These are phyloP conservation scores for Selaginella tamariscina DNA, from an alignment of 75 land plant genomes.

Conservation along the genomic window DNA sequence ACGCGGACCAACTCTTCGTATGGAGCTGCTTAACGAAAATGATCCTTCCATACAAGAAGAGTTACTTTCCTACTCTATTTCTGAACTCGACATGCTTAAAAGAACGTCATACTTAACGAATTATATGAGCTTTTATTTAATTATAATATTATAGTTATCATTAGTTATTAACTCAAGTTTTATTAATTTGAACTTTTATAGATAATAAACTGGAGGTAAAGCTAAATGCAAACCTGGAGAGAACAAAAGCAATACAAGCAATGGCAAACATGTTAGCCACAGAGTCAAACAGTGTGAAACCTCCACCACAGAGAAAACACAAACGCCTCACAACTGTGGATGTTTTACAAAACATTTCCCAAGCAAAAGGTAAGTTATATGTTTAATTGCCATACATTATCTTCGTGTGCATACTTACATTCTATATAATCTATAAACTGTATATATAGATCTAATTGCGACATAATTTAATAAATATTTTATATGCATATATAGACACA, in stretches of 20 bases:
- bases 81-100: not conserved
- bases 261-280: not conserved
- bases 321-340: not conserved
- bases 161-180: too few relatives aligned
- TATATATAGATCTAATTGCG: too few relatives aligned
- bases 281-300: not conserved
- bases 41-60: conserved; percentile 9
- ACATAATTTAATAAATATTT: too few relatives aligned
- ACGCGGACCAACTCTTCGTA: conserved; percentile 16
- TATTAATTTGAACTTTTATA: too few relatives aligned
- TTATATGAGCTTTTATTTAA: too few relatives aligned
- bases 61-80: not conserved
- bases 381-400: too few relatives aligned
- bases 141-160: too few relatives aligned
- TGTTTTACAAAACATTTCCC: not conserved
- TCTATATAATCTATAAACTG: too few relatives aligned
- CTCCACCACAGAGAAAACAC: not conserved
- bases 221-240: not conserved
- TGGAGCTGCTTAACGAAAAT: conserved; percentile 14
- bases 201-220: not conserved
- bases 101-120: conserved; percentile 10
- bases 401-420: too few relatives aligned
- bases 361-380: not conserved
- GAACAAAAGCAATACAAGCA: conserved; percentile 1
- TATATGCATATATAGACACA: too few relatives aligned